Percentiles rank a stretch among this genome's conserved stretches.
These are phyloP conservation scores for Athelia psychrophila DNA, from an alignment of 1,284 basidiomycete species.

Conservation along the genomic window DNA sequence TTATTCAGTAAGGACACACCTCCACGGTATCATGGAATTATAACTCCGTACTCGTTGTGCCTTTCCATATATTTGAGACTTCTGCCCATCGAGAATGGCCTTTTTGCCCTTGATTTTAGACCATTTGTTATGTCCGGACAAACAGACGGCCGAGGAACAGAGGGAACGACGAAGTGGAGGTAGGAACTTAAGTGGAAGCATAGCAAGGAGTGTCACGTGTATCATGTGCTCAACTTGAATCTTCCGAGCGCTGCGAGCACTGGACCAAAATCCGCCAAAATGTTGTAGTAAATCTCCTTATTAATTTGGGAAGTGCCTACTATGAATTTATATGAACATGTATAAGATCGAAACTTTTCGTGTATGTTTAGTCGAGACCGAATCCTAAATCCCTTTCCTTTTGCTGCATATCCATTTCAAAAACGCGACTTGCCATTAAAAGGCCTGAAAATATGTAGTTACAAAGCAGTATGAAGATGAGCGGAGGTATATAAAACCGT, in stretches of 20 bases:
- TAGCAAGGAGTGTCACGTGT: not conserved
- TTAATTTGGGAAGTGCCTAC: not conserved
- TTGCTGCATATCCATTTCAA: too few species aligned
- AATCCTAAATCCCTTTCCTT: too few species aligned
- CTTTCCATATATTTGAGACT: slow-evolving; percentile 57
- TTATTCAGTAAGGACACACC: too few species aligned
- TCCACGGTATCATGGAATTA: too few species aligned
- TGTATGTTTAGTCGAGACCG: too few species aligned
- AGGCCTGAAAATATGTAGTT: not conserved
- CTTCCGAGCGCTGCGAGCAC: too few species aligned
- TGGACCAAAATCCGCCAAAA: too few species aligned
- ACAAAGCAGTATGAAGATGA: not conserved
- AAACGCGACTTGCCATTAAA: not conserved
- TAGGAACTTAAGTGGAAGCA: slow-evolving; percentile 1
- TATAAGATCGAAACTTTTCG: too few species aligned
- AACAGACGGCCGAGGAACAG: not conserved
- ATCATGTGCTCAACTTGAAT: not conserved
- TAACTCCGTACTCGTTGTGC: slow-evolving; percentile 48
- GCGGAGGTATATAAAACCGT: not conserved
- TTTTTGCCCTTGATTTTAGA: slow-evolving; percentile 87
- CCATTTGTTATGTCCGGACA: slow-evolving; percentile 44
- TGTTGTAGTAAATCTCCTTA: too few species aligned
- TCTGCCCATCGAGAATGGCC: slow-evolving; percentile 67
- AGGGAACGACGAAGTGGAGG: not conserved
- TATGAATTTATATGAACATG: too few species aligned